Conservation (phyloP, 2,329 filamentous ascomycete genomes). For the Diaporthe citrichinensis region DNA sequence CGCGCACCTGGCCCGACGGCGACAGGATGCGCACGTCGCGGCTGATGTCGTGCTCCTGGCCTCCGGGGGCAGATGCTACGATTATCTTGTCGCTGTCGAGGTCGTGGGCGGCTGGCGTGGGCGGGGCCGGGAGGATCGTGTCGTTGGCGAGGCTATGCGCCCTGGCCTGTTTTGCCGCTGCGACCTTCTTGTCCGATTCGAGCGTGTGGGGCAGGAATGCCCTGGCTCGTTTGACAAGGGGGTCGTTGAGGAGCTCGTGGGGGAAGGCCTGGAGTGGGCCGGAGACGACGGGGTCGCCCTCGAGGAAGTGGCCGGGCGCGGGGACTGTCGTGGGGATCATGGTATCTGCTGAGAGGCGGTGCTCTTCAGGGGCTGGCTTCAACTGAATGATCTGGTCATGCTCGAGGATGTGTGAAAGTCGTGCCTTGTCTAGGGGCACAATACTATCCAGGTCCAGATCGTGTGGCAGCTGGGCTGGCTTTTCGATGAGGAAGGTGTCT, state of each 20-base stretch:
- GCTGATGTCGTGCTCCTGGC: slow-evolving; percentile 22
- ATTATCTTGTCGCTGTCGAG: slow-evolving; percentile 29
- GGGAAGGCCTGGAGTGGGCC: slow-evolving; percentile 29
- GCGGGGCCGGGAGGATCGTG: not conserved
- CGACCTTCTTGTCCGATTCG: slow-evolving; percentile 33
- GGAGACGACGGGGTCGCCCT: slow-evolving; percentile 36
- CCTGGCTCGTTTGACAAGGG: slow-evolving; percentile 15
- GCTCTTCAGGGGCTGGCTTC: slow-evolving; percentile 10
- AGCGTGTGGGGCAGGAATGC: slow-evolving; percentile 32
- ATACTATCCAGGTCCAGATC: slow-evolving; percentile 15
- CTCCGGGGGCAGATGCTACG: not conserved
- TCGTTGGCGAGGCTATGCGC: slow-evolving; percentile 30
- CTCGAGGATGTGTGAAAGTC: slow-evolving; percentile 19
- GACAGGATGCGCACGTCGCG: slow-evolving; percentile 41
- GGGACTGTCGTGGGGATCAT: slow-evolving; percentile 28
- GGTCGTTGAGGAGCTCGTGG: slow-evolving; percentile 39
- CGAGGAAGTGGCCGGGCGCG: slow-evolving; percentile 32
- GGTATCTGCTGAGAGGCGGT: slow-evolving; percentile 36
- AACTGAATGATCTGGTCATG: slow-evolving; percentile 32
- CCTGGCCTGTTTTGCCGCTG: not conserved
- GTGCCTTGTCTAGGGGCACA: not conserved
- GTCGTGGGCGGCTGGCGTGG: not conserved
- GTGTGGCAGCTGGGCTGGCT: slow-evolving; percentile 8
- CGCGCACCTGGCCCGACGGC: slow-evolving; percentile 36
- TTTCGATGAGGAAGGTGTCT: slow-evolving; percentile 29